Conservation (phyloP, 192 early-diverging fungal genomes). For the Rhizoclosmatium sp. region DNA sequence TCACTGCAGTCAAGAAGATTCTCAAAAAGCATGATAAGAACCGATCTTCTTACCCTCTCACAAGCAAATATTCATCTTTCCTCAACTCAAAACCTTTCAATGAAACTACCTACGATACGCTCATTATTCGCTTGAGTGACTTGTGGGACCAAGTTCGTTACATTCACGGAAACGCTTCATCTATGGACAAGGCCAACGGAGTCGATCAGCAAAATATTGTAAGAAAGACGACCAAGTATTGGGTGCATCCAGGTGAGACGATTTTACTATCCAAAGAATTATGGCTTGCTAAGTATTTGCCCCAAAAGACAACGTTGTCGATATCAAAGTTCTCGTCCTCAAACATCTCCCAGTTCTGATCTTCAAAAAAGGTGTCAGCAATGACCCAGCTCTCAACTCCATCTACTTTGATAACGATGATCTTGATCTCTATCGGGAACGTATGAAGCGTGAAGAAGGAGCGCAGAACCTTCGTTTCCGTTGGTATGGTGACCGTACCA, state of each 20-base stretch:
- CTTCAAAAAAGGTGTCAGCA: slow-evolving; percentile 76
- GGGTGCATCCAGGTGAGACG: slow-evolving; percentile 77
- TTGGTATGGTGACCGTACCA: slow-evolving; percentile 89
- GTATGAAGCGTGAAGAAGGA: slow-evolving; percentile 83
- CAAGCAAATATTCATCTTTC: slow-evolving; percentile 77
- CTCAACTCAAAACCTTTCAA: slow-evolving; percentile 82
- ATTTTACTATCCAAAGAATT: not conserved
- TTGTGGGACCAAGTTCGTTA: slow-evolving; percentile 45
- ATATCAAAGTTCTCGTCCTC: slow-evolving; percentile 89
- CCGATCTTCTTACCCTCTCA: slow-evolving; percentile 72
- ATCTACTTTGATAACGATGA: slow-evolving; percentile 88
- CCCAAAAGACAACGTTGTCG: slow-evolving; percentile 82
- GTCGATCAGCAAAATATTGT: slow-evolving; percentile 76
- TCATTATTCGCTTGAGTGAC: slow-evolving; percentile 73
- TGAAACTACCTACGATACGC: slow-evolving; percentile 78
- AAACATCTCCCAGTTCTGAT: slow-evolving; percentile 90
- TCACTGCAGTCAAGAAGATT: slow-evolving; percentile 53
- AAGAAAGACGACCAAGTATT: slow-evolving; percentile 86
- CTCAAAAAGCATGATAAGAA: slow-evolving; percentile 98
- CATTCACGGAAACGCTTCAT: slow-evolving; percentile 19
- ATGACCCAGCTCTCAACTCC: slow-evolving; percentile 85
- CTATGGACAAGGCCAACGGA: slow-evolving; percentile 36
- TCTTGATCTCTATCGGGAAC: slow-evolving; percentile 82
- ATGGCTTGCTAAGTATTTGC: not conserved
- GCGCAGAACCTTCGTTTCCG: slow-evolving; percentile 85